A percentile compares a stretch with the other conserved stretches of the same genome.
Conservation (phyloP, 768 basidiomycete species). For the Leucocoprinus birnbaumii region DNA sequence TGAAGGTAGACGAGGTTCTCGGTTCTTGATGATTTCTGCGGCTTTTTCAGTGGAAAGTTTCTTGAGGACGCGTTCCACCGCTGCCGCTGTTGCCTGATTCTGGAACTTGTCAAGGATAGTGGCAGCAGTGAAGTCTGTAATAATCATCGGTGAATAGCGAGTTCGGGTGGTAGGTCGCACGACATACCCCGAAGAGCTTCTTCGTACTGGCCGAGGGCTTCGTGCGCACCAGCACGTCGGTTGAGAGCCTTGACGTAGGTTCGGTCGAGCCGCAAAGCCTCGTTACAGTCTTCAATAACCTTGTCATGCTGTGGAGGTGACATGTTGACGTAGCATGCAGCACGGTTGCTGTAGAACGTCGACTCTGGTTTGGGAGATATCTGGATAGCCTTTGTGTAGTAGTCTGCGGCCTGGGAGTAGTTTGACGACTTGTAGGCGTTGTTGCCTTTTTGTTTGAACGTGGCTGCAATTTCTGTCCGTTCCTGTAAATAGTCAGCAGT, state of each 20-base stretch:
- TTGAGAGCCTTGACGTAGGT: conserved; percentile 90
- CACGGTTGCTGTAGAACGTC: conserved; percentile 95
- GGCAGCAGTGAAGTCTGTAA: conserved; percentile 89
- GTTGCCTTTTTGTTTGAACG: conserved; percentile 73
- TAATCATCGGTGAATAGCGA: not conserved
- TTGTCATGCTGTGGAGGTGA: conserved; percentile 77
- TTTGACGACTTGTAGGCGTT: conserved; percentile 61
- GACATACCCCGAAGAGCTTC: conserved; percentile 76
- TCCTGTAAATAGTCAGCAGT: conserved; percentile 39
- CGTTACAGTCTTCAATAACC: conserved; percentile 86
- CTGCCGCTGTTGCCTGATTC: conserved; percentile 70
- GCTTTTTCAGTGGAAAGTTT: conserved; percentile 74
- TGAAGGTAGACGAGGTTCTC: conserved; percentile 84
- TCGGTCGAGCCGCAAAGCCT: conserved; percentile 78
- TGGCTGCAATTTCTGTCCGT: conserved; percentile 56
- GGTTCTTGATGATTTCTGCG: conserved; percentile 66
- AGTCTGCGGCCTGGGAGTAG: conserved; percentile 55
- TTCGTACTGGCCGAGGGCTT: conserved; percentile 68
- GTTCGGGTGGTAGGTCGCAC: not conserved
- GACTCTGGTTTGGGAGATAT: conserved; percentile 80
- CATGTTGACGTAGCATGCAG: conserved; percentile 95
- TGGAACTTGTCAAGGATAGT: conserved; percentile 94
- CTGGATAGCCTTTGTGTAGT: conserved; percentile 75
- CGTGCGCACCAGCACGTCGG: conserved; percentile 83
- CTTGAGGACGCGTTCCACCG: conserved; percentile 93